phyloP scores from a whole-genome alignment of 768 basidiomycete species.

The Auricularia sp. region DNA sequence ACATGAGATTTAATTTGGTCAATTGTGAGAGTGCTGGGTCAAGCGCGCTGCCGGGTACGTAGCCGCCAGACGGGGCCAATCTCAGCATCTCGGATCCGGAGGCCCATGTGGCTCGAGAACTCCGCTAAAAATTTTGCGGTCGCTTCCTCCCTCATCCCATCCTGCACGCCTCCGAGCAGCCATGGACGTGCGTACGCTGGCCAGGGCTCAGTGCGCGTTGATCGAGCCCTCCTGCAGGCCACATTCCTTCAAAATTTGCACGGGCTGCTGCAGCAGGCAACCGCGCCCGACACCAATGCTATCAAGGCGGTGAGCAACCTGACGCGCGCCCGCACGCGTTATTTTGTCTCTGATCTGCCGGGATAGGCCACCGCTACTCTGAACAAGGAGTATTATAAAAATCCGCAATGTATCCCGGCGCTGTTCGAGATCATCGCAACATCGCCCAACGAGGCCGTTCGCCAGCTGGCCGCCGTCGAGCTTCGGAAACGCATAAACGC shows the following conservation, averaged over 20 bases:
- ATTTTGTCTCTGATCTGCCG: constrained; percentile 7
- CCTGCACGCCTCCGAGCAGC: too few relatives aligned
- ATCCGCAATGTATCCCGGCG: constrained; percentile 80
- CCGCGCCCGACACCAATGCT: constrained; percentile 76
- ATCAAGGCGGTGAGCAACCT: constrained; percentile 70
- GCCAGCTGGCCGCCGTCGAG: constrained; percentile 95
- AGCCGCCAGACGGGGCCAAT: too few relatives aligned
- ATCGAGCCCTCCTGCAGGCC: constrained; percentile 16
- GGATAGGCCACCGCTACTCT: constrained; percentile 79
- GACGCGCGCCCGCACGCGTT: constrained; percentile 6
- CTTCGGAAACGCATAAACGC: constrained; percentile 82
- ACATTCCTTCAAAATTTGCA: constrained; percentile 70
- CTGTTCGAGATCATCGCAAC: constrained; percentile 78
- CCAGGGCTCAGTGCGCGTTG: too few relatives aligned
- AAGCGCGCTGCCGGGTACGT: too few relatives aligned
- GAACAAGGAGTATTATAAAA: constrained; percentile 89
- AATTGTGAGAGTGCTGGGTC: too few relatives aligned
- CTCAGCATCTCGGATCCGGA: too few relatives aligned
- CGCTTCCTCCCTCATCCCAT: too few relatives aligned
- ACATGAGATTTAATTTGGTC: too few relatives aligned
- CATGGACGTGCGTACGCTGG: too few relatives aligned
- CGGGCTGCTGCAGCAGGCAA: constrained; percentile 74
- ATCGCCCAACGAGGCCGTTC: constrained; percentile 76
- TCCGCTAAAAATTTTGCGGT: too few relatives aligned
- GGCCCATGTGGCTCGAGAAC: too few relatives aligned